Evolutionary conservation across 257 asterid genomes (phyloP).

Genomic region (Euphrasia confusa): DNA sequence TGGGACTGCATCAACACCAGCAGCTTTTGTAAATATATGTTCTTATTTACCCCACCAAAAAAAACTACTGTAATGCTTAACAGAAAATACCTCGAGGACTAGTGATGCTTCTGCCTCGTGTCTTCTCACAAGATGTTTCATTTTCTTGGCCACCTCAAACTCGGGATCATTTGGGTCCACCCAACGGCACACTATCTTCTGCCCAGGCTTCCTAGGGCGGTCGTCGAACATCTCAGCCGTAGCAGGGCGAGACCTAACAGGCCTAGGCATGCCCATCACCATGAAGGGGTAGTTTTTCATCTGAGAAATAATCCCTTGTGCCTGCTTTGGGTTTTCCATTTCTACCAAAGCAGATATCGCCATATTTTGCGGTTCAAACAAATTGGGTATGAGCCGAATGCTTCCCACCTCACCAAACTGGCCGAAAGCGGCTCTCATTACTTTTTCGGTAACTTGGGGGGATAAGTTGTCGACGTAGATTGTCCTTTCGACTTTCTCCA

Average conservation of each 20-base stretch:
- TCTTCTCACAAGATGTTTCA: slow-evolving; percentile 36
- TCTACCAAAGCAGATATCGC: slow-evolving; percentile 69
- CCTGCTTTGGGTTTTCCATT: slow-evolving; percentile 56
- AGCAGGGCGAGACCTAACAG: slow-evolving; percentile 59
- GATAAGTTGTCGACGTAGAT: slow-evolving; percentile 59
- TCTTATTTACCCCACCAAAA: no score
- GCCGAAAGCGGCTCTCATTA: slow-evolving; percentile 57
- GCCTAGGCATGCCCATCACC: slow-evolving; percentile 92
- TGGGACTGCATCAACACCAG: slow-evolving; percentile 34
- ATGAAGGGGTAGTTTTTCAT: slow-evolving; percentile 48
- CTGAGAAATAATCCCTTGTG: slow-evolving; percentile 32
- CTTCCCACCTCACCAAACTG: slow-evolving; percentile 67
- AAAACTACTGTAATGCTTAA: background rate
- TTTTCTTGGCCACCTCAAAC: slow-evolving; percentile 44
- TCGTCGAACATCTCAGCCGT: slow-evolving; percentile 60
- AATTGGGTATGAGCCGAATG: slow-evolving; percentile 53
- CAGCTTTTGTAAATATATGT: no score
- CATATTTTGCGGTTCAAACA: slow-evolving; percentile 36
- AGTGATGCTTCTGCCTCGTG: slow-evolving; percentile 59
- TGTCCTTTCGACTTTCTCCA: slow-evolving; percentile 59
- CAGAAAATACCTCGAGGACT: slow-evolving; percentile 41
- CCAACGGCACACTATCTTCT: slow-evolving; percentile 52
- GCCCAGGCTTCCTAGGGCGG: slow-evolving; percentile 70
- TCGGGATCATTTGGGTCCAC: slow-evolving; percentile 55
- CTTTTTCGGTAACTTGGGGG: slow-evolving; percentile 48